phyloP scores from a whole-genome alignment of 2,329 filamentous ascomycete species.

The Colletotrichum gigasporum region DNA sequence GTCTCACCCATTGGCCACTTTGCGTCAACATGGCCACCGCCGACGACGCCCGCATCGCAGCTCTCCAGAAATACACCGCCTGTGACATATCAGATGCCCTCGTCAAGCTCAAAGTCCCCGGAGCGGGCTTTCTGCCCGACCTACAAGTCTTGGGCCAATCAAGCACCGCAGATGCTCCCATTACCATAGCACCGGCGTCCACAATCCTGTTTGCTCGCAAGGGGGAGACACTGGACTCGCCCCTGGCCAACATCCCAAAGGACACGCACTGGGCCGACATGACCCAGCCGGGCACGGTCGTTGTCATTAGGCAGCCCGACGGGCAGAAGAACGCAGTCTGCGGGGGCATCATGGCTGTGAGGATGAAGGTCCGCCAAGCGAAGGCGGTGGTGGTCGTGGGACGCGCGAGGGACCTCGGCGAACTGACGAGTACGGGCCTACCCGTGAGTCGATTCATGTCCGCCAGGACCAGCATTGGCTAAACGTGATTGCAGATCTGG shows the following conservation, averaged over 20 bases:
- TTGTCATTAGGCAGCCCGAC: constrained; percentile 72
- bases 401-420: constrained; percentile 71
- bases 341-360: constrained; percentile 79
- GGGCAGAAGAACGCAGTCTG: constrained; percentile 75
- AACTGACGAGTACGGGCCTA: constrained; percentile 64
- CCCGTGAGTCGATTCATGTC: constrained; percentile 55
- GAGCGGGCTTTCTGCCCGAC: constrained; percentile 74
- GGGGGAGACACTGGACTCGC: constrained; percentile 47
- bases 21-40: constrained; percentile 23
- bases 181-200: constrained; percentile 63
- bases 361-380: constrained; percentile 71
- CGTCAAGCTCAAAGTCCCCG: constrained; percentile 72
- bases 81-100: constrained; percentile 78
- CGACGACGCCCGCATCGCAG: constrained; percentile 34
- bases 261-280: constrained; percentile 76
- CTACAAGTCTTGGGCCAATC: constrained; percentile 46
- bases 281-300: constrained; percentile 66
- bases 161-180: constrained; percentile 36
- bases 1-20: background rate
- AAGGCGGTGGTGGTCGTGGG: constrained; percentile 74
- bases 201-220: constrained; percentile 73
- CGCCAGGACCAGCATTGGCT: constrained; percentile 1
- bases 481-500: constrained; percentile 58
- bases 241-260: constrained; percentile 60
- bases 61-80: constrained; percentile 51